Conservation (phyloP, 306 rosid genomes). For the Astragalus membranaceus region DNA sequence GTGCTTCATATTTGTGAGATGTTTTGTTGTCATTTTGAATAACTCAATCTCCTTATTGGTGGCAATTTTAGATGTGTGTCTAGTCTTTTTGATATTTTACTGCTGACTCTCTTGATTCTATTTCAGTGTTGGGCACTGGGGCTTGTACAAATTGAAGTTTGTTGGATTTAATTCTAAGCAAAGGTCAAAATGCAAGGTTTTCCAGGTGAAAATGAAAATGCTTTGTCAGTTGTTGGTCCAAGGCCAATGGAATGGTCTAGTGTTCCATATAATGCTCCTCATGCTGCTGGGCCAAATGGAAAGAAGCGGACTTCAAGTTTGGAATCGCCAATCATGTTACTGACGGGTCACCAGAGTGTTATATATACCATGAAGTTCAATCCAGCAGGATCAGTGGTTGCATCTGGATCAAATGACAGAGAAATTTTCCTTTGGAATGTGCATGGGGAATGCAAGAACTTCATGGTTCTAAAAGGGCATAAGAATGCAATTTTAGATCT, state of each 20-base stretch:
- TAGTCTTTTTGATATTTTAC: slow-evolving; percentile 14
- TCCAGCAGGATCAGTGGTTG: slow-evolving; percentile 74
- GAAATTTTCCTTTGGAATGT: slow-evolving; percentile 93
- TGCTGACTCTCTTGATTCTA: slow-evolving; percentile 13
- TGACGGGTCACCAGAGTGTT: slow-evolving; percentile 85
- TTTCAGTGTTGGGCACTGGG: slow-evolving; percentile 17
- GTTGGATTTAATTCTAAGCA: slow-evolving; percentile 17
- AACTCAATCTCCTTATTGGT: neutral
- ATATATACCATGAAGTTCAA: slow-evolving; percentile 88
- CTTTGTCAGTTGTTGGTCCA: slow-evolving; percentile 68
- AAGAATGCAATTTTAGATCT: slow-evolving; percentile 94
- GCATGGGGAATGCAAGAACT: slow-evolving; percentile 88
- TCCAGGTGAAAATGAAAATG: slow-evolving; percentile 58
- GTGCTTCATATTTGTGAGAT: neutral
- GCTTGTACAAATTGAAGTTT: slow-evolving; percentile 1
- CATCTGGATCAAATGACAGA: slow-evolving; percentile 92
- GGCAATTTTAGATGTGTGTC: neutral
- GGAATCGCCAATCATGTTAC: slow-evolving; percentile 86
- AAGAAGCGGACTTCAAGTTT: slow-evolving; percentile 76
- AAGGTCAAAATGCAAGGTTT: slow-evolving; percentile 55
- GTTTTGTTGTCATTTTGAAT: neutral
- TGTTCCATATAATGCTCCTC: slow-evolving; percentile 57
- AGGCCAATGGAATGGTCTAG: slow-evolving; percentile 92
- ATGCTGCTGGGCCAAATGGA: slow-evolving; percentile 58
- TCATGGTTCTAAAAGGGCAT: slow-evolving; percentile 87